Base-by-base conservation (phyloP, 2,329 filamentous ascomycete genomes). In the Sordariomycetes sp. region DNA sequence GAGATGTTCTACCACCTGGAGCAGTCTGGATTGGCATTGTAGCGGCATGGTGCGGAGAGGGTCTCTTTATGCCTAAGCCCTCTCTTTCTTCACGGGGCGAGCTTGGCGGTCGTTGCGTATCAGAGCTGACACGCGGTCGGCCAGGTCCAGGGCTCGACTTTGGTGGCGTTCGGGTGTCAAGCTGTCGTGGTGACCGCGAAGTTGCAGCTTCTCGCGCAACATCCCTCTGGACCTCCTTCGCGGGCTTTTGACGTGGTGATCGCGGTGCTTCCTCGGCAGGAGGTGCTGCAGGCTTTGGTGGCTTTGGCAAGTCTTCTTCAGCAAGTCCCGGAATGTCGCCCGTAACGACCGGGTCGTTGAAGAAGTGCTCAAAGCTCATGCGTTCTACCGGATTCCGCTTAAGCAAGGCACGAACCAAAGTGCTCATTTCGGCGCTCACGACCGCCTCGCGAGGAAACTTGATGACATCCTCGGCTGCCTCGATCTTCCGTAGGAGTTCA, bases 401-500 rank as follows among this genome's bases (percentile, higher is more conserved):
- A 42, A 98, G 64, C 12, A 98, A 68, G 25, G 71, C 72, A 28
- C 86, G 76, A 39, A 95, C 87, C 14, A 95, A 64, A 16, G 71
- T 68, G 57, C 94, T 94, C 61, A 95, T 76, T 8, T 83, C 81
- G 31, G 79, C 61, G 44, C 77, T 90, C 39, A 85, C 75, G 32
- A 73, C 65, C 21, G 76, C 72, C 32, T 87, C 83, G 46, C 76
- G 75, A 0, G 82, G 77, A 46, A 96, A 96, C 43, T 72, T 78
- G 57, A 96, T 93, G 41, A 75, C 68, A 53, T 96, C 90, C 42
- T 93, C 82, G 14, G 82, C 79, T 39, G 81, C 81, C 55, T 96
- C 90, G 43, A 98, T 98, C 63, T 84, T 92, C 40, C 86, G 78
- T 28, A 96, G 70, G 23, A 98, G 66, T 54, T 98, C 92, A 26